Evolutionary conservation across 805 yeast genomes (phyloP).

Genomic region (Teunomyces gatunensis): DNA sequence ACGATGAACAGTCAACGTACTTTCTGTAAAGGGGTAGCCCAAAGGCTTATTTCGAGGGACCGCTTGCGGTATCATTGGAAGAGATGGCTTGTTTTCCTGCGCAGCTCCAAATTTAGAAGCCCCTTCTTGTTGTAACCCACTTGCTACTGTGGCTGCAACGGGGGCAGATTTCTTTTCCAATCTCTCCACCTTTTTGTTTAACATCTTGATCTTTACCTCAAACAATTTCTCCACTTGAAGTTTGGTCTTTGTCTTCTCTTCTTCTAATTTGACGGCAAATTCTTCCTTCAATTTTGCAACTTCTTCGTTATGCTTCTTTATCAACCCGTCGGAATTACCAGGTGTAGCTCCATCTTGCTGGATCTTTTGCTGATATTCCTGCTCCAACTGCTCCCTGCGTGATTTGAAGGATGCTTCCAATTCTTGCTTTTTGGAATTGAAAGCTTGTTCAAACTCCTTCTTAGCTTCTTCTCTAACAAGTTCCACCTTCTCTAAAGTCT

Average conservation of each 20-base stretch:
- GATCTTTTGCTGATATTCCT: conserved; percentile 25
- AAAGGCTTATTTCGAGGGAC: conserved; percentile 6
- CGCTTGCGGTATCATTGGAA: background rate
- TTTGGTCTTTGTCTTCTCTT: conserved; percentile 39
- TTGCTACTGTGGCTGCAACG: background rate
- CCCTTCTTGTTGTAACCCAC: background rate
- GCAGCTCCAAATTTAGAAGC: conserved; percentile 2
- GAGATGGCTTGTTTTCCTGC: background rate
- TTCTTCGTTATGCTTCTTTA: conserved; percentile 14
- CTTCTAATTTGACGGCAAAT: conserved; percentile 18
- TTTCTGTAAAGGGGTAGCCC: conserved; percentile 25
- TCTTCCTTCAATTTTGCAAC: conserved; percentile 15
- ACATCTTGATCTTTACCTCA: conserved; percentile 56
- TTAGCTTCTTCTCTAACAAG: background rate
- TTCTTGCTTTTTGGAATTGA: conserved; percentile 8
- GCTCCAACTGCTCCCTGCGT: conserved; percentile 35
- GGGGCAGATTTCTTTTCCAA: conserved; percentile 28
- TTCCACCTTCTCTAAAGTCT: conserved; percentile 7
- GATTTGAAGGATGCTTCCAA: conserved; percentile 16
- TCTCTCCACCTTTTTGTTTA: conserved; percentile 52
- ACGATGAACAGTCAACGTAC: conserved; percentile 31
- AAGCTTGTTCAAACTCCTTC: background rate
- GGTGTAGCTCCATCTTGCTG: background rate
- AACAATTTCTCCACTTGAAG: conserved; percentile 54
- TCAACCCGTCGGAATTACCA: conserved; percentile 11